Evolutionary conservation across 1,139 yeast species (phyloP).

Genomic region (Zhuliangozyma parablackwelliae): DNA sequence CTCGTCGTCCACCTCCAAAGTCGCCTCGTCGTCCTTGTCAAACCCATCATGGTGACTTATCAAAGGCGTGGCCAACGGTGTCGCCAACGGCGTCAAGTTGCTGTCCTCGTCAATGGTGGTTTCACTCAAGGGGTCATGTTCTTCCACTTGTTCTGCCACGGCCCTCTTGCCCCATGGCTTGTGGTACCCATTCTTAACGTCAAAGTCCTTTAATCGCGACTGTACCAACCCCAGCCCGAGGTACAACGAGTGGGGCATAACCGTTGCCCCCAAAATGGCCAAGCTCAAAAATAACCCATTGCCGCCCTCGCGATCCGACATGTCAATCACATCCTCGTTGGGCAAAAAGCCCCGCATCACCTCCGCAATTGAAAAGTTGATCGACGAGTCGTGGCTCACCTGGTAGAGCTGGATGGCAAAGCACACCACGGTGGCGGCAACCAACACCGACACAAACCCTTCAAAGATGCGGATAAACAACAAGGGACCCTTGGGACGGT

Average conservation of each 20-base stretch:
- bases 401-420: conserved; percentile 76
- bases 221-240: conserved; percentile 93
- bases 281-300: conserved; percentile 78
- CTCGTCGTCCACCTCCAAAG: conserved; percentile 14
- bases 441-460: conserved; percentile 70
- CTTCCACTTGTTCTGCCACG: not conserved
- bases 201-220: conserved; percentile 80
- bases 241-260: conserved; percentile 94
- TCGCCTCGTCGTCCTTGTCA: conserved; percentile 27
- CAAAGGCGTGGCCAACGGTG: conserved; percentile 1
- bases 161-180: conserved; percentile 15
- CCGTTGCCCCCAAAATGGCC: conserved; percentile 94
- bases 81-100: conserved; percentile 8
- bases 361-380: conserved; percentile 48
- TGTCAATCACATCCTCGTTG: conserved; percentile 56
- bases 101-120: conserved; percentile 12
- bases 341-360: conserved; percentile 78
- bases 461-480: conserved; percentile 77
- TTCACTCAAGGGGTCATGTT: not conserved
- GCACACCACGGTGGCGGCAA: conserved; percentile 78
- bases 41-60: conserved; percentile 7
- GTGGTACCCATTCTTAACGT: conserved; percentile 57
- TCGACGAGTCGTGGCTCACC: conserved; percentile 50
- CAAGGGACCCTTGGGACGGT: conserved; percentile 83
- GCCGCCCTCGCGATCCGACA: conserved; percentile 56